These are phyloP conservation scores for Hypericum androsaemum DNA, from an alignment of 345 rosid species.

Conservation along the genomic window DNA sequence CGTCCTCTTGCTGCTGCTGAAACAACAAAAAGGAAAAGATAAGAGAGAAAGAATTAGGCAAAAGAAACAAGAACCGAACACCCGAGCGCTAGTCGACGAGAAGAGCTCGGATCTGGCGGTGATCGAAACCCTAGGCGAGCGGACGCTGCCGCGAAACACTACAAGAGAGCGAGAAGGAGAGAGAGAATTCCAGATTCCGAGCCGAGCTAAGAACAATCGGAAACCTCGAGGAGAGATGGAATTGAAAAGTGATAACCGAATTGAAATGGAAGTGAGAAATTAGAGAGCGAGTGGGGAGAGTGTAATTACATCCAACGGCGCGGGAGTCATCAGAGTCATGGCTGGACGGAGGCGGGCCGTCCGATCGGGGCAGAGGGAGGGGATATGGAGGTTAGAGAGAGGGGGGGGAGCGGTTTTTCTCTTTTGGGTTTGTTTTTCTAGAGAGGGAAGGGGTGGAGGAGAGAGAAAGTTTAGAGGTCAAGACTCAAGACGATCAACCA, in stretches of 20 bases:
- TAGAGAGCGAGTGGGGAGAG: neutral
- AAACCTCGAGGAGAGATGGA: neutral
- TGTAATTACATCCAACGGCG: slow-evolving; percentile 5
- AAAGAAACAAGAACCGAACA: neutral
- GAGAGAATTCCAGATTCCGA: neutral
- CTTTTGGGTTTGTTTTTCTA: neutral
- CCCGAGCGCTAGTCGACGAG: neutral
- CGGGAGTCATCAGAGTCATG: slow-evolving; percentile 4
- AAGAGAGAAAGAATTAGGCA: neutral
- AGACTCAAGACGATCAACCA: too few species aligned
- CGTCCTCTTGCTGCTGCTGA: slow-evolving; percentile 67
- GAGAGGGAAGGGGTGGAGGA: slow-evolving; percentile 1
- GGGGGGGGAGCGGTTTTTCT: neutral
- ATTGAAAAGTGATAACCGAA: too few species aligned
- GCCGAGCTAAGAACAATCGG: neutral
- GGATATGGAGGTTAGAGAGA: neutral
- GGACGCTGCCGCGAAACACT: too few species aligned
- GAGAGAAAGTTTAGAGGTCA: neutral
- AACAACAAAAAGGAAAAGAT: neutral
- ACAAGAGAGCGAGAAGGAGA: too few species aligned
- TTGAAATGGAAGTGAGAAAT: neutral
- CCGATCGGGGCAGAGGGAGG: slow-evolving; percentile 1
- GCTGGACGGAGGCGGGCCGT: neutral
- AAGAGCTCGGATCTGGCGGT: neutral
- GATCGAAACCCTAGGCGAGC: too few species aligned